Percentiles rank a stretch among this genome's conserved stretches.
Conservation (phyloP, 352 stramenopile species). For the Phytophthora europaea region DNA sequence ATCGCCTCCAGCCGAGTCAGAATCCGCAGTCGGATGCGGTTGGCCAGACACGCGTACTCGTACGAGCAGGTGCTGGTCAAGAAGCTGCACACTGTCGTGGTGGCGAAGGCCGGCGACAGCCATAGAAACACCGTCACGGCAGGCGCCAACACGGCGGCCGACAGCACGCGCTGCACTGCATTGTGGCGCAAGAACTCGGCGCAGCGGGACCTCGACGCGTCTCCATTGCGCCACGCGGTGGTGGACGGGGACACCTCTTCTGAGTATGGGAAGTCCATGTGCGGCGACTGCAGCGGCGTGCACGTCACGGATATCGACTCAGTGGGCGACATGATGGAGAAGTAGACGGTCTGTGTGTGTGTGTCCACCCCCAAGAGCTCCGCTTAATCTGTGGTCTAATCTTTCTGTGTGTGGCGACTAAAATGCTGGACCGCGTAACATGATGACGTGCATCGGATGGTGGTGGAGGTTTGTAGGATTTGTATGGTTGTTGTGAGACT, state of each 20-base stretch:
- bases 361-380: background rate
- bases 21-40: conserved; percentile 68
- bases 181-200: conserved; percentile 47
- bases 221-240: conserved; percentile 8
- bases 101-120: conserved; percentile 69
- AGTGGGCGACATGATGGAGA: background rate
- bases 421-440: conserved; percentile 5
- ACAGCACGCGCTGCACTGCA: conserved; percentile 68
- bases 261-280: conserved; percentile 13
- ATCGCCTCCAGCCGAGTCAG: conserved; percentile 43
- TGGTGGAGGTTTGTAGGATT: background rate
- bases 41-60: conserved; percentile 76
- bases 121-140: conserved; percentile 75
- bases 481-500: conserved; percentile 4
- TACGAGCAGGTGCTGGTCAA: conserved; percentile 67
- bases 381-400: background rate
- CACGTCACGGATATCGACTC: conserved; percentile 4
- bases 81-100: conserved; percentile 68
- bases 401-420: conserved; percentile 23
- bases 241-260: conserved; percentile 8
- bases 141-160: conserved; percentile 60
- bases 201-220: conserved; percentile 3
- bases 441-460: conserved; percentile 1
- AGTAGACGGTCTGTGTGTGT: conserved; percentile 11
- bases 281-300: background rate